Evolutionary conservation across 176 grass and related monocot species (phyloP), one percentile per base, ranked within the genome.

Genomic region (Cymbopogon citratus): DNA sequence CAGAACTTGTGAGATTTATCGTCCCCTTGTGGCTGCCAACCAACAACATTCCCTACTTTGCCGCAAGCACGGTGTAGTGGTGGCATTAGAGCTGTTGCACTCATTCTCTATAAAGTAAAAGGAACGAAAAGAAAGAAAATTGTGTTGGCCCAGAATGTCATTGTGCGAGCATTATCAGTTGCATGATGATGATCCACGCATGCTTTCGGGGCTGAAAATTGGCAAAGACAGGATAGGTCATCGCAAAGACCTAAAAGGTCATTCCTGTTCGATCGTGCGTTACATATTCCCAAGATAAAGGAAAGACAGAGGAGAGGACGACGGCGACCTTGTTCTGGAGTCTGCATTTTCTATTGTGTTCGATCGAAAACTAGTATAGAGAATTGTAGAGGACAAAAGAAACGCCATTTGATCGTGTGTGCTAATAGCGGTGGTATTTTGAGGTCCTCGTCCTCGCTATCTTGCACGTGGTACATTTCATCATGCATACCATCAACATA

Each of bases 391-490:
- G 31, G 31, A 33, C 31, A 49, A 18, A 45, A n/a, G 18, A 1
- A 13, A 71, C 25, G 1, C 12, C 18, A 67, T 12, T 5, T 33
- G 31, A n/a, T n/a, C n/a, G n/a, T n/a, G n/a, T n/a, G n/a, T n/a
- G n/a, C n/a, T n/a, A n/a, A n/a, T n/a, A n/a, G n/a, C n/a, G n/a
- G n/a, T n/a, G n/a, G n/a, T n/a, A n/a, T n/a, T n/a, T 48, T 15
- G 45, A 16, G 45, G 45, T 1, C 45, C 45, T 48, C 45, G 2
- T 48, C 45, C 45, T 48, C 45, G 2, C 16, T 48, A 5, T 48
- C 45, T 3, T 48, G 45, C 45, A 87, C 73, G 85, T 83, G 85
- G 85, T 78, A 33, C 85, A 87, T 87, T 82, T 82, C 73, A 83
- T 63, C 78, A 11, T 7, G 68, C 48, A 3, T 60, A n/a, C 56